phyloP scores from a whole-genome alignment of 768 basidiomycete genomes.

The Paxillus involutus region DNA sequence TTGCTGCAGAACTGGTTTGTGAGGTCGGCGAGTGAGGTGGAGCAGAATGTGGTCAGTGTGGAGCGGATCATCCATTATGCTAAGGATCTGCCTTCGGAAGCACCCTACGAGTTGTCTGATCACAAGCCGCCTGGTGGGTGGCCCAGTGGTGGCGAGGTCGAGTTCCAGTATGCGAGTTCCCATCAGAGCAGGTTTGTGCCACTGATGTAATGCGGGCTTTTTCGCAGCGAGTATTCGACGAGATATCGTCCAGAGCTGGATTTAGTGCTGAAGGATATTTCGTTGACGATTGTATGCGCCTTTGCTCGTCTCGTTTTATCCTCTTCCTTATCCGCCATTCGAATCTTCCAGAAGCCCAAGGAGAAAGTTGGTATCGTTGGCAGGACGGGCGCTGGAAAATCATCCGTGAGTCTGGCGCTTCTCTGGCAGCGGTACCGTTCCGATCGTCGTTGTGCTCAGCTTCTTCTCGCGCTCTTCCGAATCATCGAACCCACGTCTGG shows the following conservation, averaged over 20 bases:
- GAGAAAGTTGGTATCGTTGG: constrained; percentile 93
- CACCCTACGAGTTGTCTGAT: constrained; percentile 58
- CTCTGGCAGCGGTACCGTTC: neutral
- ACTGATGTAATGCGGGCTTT: constrained; percentile 24
- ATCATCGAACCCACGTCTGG: constrained; percentile 73
- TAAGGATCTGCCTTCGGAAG: too few species aligned
- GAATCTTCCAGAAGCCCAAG: constrained; percentile 54
- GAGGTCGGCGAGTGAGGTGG: too few species aligned
- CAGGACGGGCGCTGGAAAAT: constrained; percentile 80
- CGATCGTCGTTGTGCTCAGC: constrained; percentile 28
- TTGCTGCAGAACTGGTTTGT: too few species aligned
- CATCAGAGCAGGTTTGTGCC: neutral
- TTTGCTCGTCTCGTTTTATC: neutral
- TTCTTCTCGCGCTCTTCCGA: constrained; percentile 72
- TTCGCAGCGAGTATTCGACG: constrained; percentile 48
- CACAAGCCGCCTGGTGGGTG: constrained; percentile 55
- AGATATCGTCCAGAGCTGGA: constrained; percentile 81
- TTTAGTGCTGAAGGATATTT: constrained; percentile 74
- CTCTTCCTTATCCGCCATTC: constrained; percentile 3
- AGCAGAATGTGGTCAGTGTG: too few species aligned
- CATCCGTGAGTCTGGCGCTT: constrained; percentile 48
- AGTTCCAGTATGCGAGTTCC: constrained; percentile 58
- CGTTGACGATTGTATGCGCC: constrained; percentile 59
- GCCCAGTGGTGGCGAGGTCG: constrained; percentile 73
- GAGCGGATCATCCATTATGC: too few species aligned